phyloP scores from a whole-genome alignment of 2,329 filamentous ascomycete genomes.

The Sporothrix sp. region DNA sequence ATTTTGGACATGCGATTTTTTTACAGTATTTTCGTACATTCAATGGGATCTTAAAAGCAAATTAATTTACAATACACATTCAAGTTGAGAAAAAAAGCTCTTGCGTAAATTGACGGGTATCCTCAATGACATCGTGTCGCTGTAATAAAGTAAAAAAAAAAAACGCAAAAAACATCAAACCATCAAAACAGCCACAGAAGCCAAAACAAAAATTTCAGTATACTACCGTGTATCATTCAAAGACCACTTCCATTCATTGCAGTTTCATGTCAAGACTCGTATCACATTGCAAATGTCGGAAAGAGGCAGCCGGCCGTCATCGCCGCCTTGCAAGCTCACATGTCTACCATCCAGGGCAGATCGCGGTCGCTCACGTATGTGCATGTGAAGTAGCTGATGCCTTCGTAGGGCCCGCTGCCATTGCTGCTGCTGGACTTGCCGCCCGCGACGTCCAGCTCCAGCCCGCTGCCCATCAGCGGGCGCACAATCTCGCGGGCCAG shows the following conservation, averaged over 20 bases:
- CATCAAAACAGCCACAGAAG: not conserved
- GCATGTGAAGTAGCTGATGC: slow-evolving; percentile 42
- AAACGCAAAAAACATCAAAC: not conserved
- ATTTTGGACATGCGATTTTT: too few species aligned
- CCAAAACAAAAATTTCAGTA: not conserved
- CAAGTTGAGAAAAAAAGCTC: not conserved
- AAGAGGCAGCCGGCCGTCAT: too few species aligned
- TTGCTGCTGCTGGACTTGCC: slow-evolving; percentile 28
- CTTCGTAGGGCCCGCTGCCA: slow-evolving; percentile 30
- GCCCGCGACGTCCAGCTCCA: slow-evolving; percentile 64
- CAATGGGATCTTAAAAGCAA: not conserved
- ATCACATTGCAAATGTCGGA: not conserved
- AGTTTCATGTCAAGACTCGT: not conserved
- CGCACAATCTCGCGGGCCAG: slow-evolving; percentile 74
- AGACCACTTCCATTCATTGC: not conserved
- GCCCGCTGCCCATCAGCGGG: slow-evolving; percentile 73
- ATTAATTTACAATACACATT: not conserved
- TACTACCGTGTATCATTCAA: not conserved
- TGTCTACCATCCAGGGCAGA: slow-evolving; percentile 38
- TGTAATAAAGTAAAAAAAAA: not conserved
- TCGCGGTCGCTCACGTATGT: slow-evolving; percentile 39
- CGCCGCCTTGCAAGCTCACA: slow-evolving; percentile 1
- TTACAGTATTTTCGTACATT: not conserved
- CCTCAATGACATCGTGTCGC: not conserved
- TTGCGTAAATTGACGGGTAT: not conserved